These are phyloP conservation scores for Ashbya aceris DNA, from an alignment of 1,139 yeast species.

Conservation along the genomic window DNA sequence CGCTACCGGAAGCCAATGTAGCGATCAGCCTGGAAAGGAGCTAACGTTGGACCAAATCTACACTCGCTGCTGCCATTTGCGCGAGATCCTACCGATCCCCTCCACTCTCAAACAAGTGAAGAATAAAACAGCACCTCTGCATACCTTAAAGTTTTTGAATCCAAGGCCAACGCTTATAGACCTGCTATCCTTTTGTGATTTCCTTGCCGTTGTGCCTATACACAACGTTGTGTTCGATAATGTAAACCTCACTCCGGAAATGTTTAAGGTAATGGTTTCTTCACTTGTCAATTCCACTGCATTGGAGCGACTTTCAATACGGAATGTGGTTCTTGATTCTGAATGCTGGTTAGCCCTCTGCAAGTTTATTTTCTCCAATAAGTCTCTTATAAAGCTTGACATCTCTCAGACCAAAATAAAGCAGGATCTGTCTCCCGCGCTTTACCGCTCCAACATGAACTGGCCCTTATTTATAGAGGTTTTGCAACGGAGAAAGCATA, in stretches of 20 bases:
- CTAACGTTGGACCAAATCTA: slow-evolving; percentile 56
- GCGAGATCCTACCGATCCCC: slow-evolving; percentile 69
- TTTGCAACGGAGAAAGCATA: slow-evolving; percentile 50
- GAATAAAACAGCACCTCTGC: slow-evolving; percentile 65
- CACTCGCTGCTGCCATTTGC: slow-evolving; percentile 65
- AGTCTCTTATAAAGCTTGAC: slow-evolving; percentile 57
- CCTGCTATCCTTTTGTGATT: slow-evolving; percentile 79
- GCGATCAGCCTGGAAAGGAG: slow-evolving; percentile 23
- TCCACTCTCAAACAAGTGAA: slow-evolving; percentile 70
- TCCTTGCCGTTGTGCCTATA: slow-evolving; percentile 75
- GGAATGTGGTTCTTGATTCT: slow-evolving; percentile 67
- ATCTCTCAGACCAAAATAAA: slow-evolving; percentile 67
- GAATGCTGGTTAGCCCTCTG: slow-evolving; percentile 70
- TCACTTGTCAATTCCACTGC: slow-evolving; percentile 49
- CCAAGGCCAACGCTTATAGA: slow-evolving; percentile 90
- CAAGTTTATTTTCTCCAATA: slow-evolving; percentile 54
- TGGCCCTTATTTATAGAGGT: slow-evolving; percentile 66
- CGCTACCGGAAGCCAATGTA: slow-evolving; percentile 4
- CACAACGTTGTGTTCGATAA: slow-evolving; percentile 74
- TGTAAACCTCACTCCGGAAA: slow-evolving; percentile 68
- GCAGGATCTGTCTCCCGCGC: slow-evolving; percentile 42
- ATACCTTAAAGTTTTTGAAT: slow-evolving; percentile 68
- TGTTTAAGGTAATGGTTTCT: slow-evolving; percentile 61
- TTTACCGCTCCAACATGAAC: slow-evolving; percentile 57
- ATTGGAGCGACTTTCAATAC: slow-evolving; percentile 62